These are phyloP conservation scores for Hydnomerulius pinastri DNA, from an alignment of 768 basidiomycete species.

Conservation along the genomic window DNA sequence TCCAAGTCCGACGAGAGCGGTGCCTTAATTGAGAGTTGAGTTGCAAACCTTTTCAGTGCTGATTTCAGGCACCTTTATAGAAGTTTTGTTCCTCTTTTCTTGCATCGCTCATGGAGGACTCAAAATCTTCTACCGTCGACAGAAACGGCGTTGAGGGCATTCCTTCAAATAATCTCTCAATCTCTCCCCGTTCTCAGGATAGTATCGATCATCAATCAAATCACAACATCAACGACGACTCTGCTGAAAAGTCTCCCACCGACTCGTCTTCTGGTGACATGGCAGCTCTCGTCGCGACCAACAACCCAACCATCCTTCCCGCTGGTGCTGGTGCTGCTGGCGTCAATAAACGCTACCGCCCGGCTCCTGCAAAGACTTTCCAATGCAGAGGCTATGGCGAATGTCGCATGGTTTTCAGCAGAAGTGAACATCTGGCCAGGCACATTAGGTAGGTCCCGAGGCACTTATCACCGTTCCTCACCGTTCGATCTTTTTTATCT, in stretches of 20 bases:
- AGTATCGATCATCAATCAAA: constrained; percentile 1
- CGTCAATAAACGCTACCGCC: constrained; percentile 68
- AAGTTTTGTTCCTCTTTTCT: constrained; percentile 37
- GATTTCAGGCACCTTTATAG: constrained; percentile 38
- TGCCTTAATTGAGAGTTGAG: constrained; percentile 37
- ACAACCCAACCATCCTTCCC: constrained; percentile 23
- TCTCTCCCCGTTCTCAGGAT: constrained; percentile 10
- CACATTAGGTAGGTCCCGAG: constrained; percentile 79
- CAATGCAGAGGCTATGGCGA: constrained; percentile 94
- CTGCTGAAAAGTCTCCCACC: constrained; percentile 6
- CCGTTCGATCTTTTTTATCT: constrained; percentile 26
- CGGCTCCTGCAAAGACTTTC: constrained; percentile 90
- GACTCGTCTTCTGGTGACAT: constrained; percentile 22
- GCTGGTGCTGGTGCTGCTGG: constrained; percentile 18
- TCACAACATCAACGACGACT: constrained; percentile 5
- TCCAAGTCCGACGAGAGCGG: constrained; percentile 35
- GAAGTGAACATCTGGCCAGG: constrained; percentile 93
- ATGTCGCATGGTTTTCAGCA: constrained; percentile 94
- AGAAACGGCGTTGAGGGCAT: constrained; percentile 12
- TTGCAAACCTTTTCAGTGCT: constrained; percentile 31
- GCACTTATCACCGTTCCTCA: constrained; percentile 17
- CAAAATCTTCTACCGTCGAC: constrained; percentile 33
- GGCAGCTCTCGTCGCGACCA: constrained; percentile 35
- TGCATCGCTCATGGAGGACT: constrained; percentile 35
- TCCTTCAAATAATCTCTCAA: constrained; percentile 6